Conservation (phyloP, 2,329 filamentous ascomycete genomes). For the Aspergillus floridensis region DNA sequence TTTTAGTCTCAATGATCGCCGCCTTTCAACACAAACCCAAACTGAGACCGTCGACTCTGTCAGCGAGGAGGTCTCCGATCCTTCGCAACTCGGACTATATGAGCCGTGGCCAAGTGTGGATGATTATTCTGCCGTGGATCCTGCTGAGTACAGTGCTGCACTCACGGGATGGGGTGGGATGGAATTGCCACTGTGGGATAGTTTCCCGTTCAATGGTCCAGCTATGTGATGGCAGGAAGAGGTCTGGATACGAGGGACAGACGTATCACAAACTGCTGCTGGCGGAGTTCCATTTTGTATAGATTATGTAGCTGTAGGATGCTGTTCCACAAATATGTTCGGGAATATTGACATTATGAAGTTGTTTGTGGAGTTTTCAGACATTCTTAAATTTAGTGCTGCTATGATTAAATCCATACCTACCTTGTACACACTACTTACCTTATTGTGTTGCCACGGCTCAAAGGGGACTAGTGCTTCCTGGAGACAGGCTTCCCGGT, state of each 20-base stretch:
- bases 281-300: background rate
- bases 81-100: constrained; percentile 8
- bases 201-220: constrained; percentile 33
- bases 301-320: background rate
- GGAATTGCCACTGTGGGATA: constrained; percentile 37
- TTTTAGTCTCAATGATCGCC: constrained; percentile 30
- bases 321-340: background rate
- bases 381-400: too few species aligned
- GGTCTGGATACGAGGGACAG: background rate
- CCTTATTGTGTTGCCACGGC: background rate
- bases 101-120: constrained; percentile 16
- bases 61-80: constrained; percentile 1
- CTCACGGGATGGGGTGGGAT: constrained; percentile 34
- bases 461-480: background rate
- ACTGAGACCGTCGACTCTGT: constrained; percentile 2
- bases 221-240: background rate
- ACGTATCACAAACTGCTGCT: background rate
- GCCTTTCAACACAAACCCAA: constrained; percentile 11
- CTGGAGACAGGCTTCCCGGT: background rate
- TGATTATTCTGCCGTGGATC: constrained; percentile 5
- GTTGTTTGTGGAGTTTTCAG: too few species aligned
- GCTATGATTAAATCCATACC: too few species aligned
- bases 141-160: constrained; percentile 17
- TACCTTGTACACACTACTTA: too few species aligned
- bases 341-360: too few species aligned